Percentiles rank a stretch among this genome's conserved stretches.
Conservation (phyloP, 306 rosid species). For the Sphenostylis stenocarpa region DNA sequence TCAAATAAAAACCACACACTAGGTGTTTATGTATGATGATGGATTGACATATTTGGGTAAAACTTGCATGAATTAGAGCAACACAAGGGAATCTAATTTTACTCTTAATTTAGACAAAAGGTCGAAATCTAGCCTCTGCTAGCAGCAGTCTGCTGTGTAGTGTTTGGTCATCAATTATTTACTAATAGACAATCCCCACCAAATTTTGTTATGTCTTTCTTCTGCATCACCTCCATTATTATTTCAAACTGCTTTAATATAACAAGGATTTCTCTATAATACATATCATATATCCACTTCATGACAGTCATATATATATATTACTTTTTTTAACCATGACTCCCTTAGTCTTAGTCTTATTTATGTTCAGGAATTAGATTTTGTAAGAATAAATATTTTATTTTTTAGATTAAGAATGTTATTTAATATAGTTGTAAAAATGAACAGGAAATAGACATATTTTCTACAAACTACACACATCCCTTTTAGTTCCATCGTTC, state of each 20-base stretch:
- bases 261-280: too few relatives aligned
- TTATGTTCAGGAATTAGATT: background rate
- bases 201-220: background rate
- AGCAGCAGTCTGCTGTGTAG: background rate
- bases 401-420: background rate
- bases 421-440: too few relatives aligned
- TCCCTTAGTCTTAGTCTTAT: too few relatives aligned
- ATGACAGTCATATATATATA: too few relatives aligned
- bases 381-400: background rate
- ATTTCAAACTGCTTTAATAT: too few relatives aligned
- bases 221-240: background rate
- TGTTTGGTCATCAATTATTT: constrained; percentile 1
- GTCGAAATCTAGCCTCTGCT: constrained; percentile 11
- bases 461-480: too few relatives aligned
- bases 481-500: too few relatives aligned
- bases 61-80: background rate
- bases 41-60: background rate
- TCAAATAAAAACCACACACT: background rate
- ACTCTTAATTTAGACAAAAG: background rate
- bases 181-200: background rate
- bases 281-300: background rate
- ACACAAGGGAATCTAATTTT: background rate
- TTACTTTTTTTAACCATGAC: background rate
- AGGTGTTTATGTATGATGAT: background rate
- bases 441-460: too few relatives aligned